Evolutionary conservation across 345 rosid species (phyloP).

Genomic region (Gossypium australe): DNA sequence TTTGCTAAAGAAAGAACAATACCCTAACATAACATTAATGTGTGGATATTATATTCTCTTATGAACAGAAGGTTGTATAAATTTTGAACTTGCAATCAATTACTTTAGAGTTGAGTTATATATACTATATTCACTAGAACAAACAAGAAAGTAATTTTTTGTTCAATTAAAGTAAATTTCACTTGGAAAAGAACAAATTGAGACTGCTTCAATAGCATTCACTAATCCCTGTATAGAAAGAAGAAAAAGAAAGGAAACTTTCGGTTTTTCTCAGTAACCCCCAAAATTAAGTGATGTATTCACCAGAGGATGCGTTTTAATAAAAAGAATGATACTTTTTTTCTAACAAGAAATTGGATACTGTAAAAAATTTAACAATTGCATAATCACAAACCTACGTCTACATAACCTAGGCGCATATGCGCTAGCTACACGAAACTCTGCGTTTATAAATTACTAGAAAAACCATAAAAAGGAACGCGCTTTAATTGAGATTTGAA

Average conservation of each 20-base stretch:
- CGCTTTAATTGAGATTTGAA: neutral
- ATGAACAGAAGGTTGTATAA: neutral
- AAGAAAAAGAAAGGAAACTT: neutral
- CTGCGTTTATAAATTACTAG: neutral
- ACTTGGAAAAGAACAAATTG: neutral
- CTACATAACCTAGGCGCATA: neutral
- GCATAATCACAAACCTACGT: neutral
- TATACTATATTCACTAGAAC: neutral
- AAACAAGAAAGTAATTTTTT: neutral
- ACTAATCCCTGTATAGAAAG: neutral
- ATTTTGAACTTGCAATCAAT: neutral
- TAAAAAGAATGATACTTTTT: neutral
- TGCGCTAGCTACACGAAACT: neutral
- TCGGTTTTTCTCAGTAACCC: neutral
- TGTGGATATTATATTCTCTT: neutral
- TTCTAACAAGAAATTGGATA: neutral
- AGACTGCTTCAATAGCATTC: neutral
- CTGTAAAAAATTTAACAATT: neutral
- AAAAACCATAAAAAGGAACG: neutral
- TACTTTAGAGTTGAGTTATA: neutral
- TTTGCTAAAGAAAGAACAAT: neutral
- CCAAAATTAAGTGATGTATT: neutral
- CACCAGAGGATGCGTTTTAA: neutral
- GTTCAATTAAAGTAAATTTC: neutral
- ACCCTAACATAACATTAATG: neutral